phyloP scores from a whole-genome alignment of 1,284 basidiomycete genomes.

The Tremellales sp. region DNA sequence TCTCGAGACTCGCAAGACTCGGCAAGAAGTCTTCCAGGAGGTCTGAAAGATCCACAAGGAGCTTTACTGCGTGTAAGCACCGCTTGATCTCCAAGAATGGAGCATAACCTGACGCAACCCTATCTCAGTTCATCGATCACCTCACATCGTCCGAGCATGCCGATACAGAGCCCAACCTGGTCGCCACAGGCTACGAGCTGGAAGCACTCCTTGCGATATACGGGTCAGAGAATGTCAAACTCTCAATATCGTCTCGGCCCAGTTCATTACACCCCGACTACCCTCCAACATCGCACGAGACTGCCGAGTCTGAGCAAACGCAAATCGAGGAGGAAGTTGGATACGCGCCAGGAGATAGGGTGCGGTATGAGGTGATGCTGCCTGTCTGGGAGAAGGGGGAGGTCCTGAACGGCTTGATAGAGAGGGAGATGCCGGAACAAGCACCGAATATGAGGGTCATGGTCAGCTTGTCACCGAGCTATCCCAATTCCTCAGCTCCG shows the following conservation, averaged over 20 bases:
- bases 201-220: constrained; percentile 80
- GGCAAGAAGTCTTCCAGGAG: constrained; percentile 10
- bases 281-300: constrained; percentile 18
- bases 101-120: constrained; percentile 6
- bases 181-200: constrained; percentile 42
- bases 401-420: constrained; percentile 14
- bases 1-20: not conserved
- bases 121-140: constrained; percentile 35
- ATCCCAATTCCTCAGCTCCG: constrained; percentile 67
- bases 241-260: constrained; percentile 21
- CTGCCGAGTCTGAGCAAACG: constrained; percentile 30
- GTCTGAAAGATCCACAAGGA: constrained; percentile 16
- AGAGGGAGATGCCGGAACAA: constrained; percentile 25
- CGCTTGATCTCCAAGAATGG: too few species aligned
- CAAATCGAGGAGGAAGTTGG: constrained; percentile 23
- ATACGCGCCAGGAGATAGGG: constrained; percentile 42
- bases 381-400: constrained; percentile 53
- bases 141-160: constrained; percentile 27
- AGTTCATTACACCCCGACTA: constrained; percentile 1
- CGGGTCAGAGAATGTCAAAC: constrained; percentile 59
- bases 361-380: constrained; percentile 64
- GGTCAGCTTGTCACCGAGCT: constrained; percentile 67
- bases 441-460: constrained; percentile 56
- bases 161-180: constrained; percentile 27
- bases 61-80: constrained; percentile 12